A percentile compares a stretch with the other conserved stretches of the same genome.
These are phyloP conservation scores for Aureobasidium sp. DNA, from an alignment of 2,329 filamentous ascomycete species.

Conservation along the genomic window DNA sequence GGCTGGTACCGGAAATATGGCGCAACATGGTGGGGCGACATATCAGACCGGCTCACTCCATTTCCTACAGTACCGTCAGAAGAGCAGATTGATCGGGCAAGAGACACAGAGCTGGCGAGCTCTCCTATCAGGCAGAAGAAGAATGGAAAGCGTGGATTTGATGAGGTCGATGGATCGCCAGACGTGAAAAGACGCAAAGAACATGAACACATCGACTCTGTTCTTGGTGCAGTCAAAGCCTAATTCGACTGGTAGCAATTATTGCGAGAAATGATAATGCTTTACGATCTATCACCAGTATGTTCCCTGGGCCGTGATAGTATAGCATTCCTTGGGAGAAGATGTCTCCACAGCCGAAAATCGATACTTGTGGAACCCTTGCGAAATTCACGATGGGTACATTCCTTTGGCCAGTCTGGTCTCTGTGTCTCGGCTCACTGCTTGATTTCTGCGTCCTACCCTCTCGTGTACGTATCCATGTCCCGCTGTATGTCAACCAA, in stretches of 20 bases:
- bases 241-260: neutral
- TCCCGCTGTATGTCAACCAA: no score
- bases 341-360: neutral
- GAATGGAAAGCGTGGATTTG: neutral
- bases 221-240: neutral
- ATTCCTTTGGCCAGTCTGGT: no score
- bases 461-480: no score
- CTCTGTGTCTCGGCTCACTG: no score
- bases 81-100: neutral
- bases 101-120: neutral
- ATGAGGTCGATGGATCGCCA: neutral
- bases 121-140: neutral
- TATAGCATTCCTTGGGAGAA: neutral
- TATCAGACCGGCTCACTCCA: constrained; percentile 58
- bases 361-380: no score
- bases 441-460: no score
- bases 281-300: neutral
- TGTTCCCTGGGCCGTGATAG: neutral
- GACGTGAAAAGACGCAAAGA: neutral
- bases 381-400: no score
- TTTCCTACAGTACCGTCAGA: constrained; percentile 38
- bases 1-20: constrained; percentile 58
- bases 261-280: neutral
- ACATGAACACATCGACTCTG: neutral
- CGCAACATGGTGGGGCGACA: constrained; percentile 65